Evolutionary conservation across 805 yeast genomes (phyloP).

Genomic region (Hagleromyces aurorensis): DNA sequence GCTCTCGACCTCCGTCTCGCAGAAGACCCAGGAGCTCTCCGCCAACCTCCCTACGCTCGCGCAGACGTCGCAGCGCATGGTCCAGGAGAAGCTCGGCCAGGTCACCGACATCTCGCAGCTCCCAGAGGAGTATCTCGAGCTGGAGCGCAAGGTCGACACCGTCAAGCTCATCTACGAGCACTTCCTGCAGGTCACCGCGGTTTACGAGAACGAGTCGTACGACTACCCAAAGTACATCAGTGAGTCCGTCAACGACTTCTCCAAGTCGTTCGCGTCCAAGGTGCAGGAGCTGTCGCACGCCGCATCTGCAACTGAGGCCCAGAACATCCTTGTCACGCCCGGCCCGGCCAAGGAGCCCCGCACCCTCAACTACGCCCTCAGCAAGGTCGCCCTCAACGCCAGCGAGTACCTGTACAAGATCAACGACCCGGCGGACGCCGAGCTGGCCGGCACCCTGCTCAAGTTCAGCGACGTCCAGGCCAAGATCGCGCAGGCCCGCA

Average conservation of each 20-base stretch:
- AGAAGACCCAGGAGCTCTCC: constrained; percentile 36
- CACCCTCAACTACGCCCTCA: constrained; percentile 74
- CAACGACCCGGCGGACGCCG: constrained; percentile 36
- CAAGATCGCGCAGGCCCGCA: constrained; percentile 72
- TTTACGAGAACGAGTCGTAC: constrained; percentile 68
- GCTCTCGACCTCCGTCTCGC: constrained; percentile 25
- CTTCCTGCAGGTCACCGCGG: constrained; percentile 43
- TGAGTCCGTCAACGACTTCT: constrained; percentile 69
- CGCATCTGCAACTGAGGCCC: constrained; percentile 73
- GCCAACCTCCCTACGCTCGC: constrained; percentile 64
- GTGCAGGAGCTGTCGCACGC: constrained; percentile 65
- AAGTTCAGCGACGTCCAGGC: constrained; percentile 62
- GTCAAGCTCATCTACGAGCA: constrained; percentile 59
- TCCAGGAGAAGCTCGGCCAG: constrained; percentile 73
- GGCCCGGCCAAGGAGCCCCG: constrained; percentile 48
- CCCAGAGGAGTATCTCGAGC: constrained; percentile 71
- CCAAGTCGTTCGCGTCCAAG: constrained; percentile 55
- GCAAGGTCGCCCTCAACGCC: constrained; percentile 57
- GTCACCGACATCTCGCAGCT: constrained; percentile 78
- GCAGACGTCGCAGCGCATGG: constrained; percentile 68
- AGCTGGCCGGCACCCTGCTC: constrained; percentile 54
- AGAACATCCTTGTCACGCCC: constrained; percentile 52
- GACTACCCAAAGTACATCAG: constrained; percentile 71
- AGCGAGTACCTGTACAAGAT: constrained; percentile 29
- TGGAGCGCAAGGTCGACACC: constrained; percentile 67